A percentile compares a stretch with the other conserved stretches of the same genome.
Conservation (phyloP, 345 rosid genomes). For the Microthlaspi erraticum region DNA sequence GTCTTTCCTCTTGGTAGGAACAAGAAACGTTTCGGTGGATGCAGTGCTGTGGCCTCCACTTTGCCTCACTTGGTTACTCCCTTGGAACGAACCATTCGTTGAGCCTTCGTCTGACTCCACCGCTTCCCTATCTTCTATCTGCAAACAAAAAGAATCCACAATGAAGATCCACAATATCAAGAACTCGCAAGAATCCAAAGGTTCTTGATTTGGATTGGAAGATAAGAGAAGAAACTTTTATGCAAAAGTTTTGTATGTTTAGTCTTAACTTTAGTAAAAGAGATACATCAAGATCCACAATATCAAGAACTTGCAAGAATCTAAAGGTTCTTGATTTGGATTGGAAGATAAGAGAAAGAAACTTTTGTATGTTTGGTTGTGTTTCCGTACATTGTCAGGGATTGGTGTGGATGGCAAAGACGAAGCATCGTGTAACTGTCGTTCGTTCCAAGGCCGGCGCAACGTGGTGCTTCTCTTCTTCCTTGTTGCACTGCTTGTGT, state of each 20-base stretch:
- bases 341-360: neutral
- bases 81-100: conserved; percentile 62
- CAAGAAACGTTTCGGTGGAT: conserved; percentile 76
- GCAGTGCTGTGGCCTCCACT: conserved; percentile 45
- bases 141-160: conserved; percentile 38
- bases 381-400: conserved; percentile 58
- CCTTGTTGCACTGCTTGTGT: conserved; percentile 59
- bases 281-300: neutral
- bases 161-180: neutral
- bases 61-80: conserved; percentile 49
- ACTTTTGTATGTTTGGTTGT: neutral
- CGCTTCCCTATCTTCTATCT: conserved; percentile 63
- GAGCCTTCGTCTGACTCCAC: conserved; percentile 79
- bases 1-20: conserved; percentile 65
- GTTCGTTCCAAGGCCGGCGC: conserved; percentile 74
- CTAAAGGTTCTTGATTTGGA: no score
- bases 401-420: conserved; percentile 76
- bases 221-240: neutral
- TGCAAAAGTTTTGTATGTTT: no score
- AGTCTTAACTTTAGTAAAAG: neutral
- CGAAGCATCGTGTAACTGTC: conserved; percentile 59
- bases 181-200: conserved; percentile 2
- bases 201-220: neutral
- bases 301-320: no score
- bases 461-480: conserved; percentile 68